phyloP scores from a whole-genome alignment of 2,329 filamentous ascomycete genomes.

The Diplodia corticola region DNA sequence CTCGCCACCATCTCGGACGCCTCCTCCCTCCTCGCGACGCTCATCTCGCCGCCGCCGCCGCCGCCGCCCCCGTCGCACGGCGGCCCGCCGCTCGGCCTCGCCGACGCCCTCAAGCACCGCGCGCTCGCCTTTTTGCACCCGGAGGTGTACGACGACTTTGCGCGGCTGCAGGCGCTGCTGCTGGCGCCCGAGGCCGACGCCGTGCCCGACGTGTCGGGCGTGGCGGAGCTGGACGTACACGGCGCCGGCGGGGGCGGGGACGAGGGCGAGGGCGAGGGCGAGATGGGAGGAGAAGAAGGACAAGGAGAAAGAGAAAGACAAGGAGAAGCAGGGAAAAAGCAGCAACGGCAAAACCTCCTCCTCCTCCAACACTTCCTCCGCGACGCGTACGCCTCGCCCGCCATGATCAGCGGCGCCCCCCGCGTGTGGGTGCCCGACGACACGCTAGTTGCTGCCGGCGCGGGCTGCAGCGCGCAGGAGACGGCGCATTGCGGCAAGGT shows the following conservation, averaged over 20 bases:
- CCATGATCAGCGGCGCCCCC: conserved; percentile 1
- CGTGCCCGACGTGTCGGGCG: background rate
- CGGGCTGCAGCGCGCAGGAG: background rate
- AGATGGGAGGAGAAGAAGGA: background rate
- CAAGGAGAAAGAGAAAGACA: background rate
- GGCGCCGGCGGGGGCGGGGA: too few species aligned
- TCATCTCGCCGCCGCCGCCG: background rate
- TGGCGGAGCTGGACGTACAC: accelerated
- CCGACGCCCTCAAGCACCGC: background rate
- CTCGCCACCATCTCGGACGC: background rate
- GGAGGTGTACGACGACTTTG: background rate
- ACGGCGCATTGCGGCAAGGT: background rate
- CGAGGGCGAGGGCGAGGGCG: too few species aligned
- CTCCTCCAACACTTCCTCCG: background rate
- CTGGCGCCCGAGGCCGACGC: background rate
- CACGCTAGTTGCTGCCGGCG: background rate
- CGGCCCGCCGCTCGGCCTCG: background rate
- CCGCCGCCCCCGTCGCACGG: background rate
- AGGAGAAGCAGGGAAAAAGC: too few species aligned
- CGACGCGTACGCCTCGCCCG: conserved; percentile 1
- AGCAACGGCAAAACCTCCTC: too few species aligned
- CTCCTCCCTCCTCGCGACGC: background rate
- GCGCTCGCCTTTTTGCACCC: conserved; percentile 1
- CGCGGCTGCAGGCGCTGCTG: background rate
- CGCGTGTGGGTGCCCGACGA: conserved; percentile 14